Evolutionary conservation across 2,329 filamentous ascomycete species (phyloP).

Genomic region (Hypomyces rosellus): DNA sequence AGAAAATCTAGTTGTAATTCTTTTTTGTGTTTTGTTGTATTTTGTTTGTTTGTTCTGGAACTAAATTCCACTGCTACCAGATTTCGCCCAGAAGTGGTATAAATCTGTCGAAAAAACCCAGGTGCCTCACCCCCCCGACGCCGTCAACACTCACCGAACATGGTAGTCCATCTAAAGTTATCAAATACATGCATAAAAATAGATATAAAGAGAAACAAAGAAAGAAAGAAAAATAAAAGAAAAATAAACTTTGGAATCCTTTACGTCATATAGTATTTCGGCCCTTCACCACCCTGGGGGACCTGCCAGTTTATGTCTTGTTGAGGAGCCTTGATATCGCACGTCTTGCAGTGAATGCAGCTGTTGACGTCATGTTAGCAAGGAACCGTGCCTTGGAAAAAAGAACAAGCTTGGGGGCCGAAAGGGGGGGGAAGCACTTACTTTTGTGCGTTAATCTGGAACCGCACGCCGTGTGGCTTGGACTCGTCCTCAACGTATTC

Average conservation of each 20-base stretch:
- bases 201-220: neutral
- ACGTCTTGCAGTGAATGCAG: constrained; percentile 99
- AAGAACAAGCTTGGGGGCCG: neutral
- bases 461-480: constrained; percentile 82
- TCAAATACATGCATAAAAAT: constrained; percentile 1
- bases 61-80: too few species aligned
- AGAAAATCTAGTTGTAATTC: too few species aligned
- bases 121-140: too few species aligned
- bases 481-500: constrained; percentile 92
- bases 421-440: constrained; percentile 44
- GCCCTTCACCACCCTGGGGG: constrained; percentile 80
- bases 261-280: constrained; percentile 65
- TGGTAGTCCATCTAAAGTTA: neutral
- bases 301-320: constrained; percentile 98
- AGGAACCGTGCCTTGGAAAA: constrained; percentile 3
- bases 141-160: neutral
- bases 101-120: too few species aligned
- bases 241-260: neutral
- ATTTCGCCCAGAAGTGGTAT: too few species aligned
- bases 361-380: constrained; percentile 37
- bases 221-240: neutral
- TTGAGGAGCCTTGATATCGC: constrained; percentile 93
- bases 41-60: too few species aligned
- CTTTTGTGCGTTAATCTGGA: constrained; percentile 98
- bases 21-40: too few species aligned